These are phyloP conservation scores for Canna indica DNA, from an alignment of 176 grass and related monocot species.

Conservation along the genomic window DNA sequence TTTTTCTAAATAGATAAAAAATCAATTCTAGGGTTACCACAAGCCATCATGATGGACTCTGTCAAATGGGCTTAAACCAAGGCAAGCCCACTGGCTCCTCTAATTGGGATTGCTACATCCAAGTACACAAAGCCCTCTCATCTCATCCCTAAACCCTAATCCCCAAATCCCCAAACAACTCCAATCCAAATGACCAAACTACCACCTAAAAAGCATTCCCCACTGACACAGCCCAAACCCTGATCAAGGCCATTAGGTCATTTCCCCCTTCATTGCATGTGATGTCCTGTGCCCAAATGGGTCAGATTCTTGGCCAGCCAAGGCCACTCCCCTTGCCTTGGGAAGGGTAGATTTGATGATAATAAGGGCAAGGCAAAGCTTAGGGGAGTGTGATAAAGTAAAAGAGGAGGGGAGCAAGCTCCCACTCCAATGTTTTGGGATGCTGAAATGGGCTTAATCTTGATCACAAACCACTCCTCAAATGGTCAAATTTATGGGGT, in stretches of 20 bases:
- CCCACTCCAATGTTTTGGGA: slow-evolving; percentile 63
- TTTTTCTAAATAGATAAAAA: too few relatives aligned
- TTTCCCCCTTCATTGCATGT: background rate
- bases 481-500: slow-evolving; percentile 6
- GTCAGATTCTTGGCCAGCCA: slow-evolving; percentile 22
- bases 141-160: slow-evolving; percentile 43
- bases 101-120: slow-evolving; percentile 27
- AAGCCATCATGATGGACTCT: background rate
- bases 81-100: background rate
- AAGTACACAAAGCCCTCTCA: background rate
- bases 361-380: slow-evolving; percentile 45
- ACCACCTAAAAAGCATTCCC: background rate
- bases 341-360: slow-evolving; percentile 59
- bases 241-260: slow-evolving; percentile 21
- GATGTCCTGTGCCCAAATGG: background rate
- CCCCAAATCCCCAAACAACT: slow-evolving; percentile 36
- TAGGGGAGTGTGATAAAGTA: slow-evolving; percentile 79
- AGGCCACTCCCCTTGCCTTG: slow-evolving; percentile 19
- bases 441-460: slow-evolving; percentile 63
- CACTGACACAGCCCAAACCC: slow-evolving; percentile 8
- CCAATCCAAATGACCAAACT: background rate
- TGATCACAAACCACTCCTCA: background rate
- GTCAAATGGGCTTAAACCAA: background rate
- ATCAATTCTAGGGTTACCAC: too few relatives aligned
- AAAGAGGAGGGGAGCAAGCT: slow-evolving; percentile 42